A percentile compares a stretch with the other conserved stretches of the same genome.
These are phyloP conservation scores for Cercophora scortea DNA, from an alignment of 495 filamentous ascomycete species.

Conservation along the genomic window DNA sequence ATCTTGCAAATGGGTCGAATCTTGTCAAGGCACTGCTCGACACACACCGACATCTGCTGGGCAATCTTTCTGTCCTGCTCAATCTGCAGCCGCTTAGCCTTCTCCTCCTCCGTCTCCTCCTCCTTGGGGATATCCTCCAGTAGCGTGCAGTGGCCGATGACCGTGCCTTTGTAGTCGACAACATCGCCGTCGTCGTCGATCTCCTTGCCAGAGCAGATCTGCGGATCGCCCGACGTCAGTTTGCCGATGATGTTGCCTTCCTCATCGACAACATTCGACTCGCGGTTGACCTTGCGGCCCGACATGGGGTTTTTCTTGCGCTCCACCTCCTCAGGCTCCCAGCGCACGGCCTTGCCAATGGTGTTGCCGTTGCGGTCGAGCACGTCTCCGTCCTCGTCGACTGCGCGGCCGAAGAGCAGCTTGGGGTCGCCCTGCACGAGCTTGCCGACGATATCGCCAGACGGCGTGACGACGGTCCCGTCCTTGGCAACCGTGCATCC, in stretches of 20 bases:
- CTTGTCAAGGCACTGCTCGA: constrained; percentile 72
- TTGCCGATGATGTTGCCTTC: constrained; percentile 76
- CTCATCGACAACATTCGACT: constrained; percentile 74
- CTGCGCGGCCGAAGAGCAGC: constrained; percentile 61
- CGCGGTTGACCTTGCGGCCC: constrained; percentile 69
- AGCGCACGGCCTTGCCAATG: constrained; percentile 74
- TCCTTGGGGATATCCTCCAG: constrained; percentile 63
- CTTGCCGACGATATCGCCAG: constrained; percentile 64
- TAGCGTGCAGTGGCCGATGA: constrained; percentile 71
- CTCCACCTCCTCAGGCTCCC: constrained; percentile 69
- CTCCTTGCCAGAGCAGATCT: constrained; percentile 63
- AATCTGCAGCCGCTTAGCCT: constrained; percentile 43
- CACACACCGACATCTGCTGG: constrained; percentile 63
- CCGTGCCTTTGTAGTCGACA: constrained; percentile 72
- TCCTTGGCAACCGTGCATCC: constrained; percentile 66
- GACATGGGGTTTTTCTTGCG: constrained; percentile 53
- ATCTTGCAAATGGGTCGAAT: constrained; percentile 80
- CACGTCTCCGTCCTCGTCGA: constrained; percentile 80
- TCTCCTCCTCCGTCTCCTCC: constrained; percentile 42
- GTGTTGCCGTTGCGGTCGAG: constrained; percentile 75
- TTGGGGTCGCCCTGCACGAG: constrained; percentile 66
- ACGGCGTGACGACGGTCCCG: constrained; percentile 55
- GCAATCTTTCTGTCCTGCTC: constrained; percentile 70
- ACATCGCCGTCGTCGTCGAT: constrained; percentile 86
- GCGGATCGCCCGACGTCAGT: constrained; percentile 66